phyloP scores from a whole-genome alignment of 495 filamentous ascomycete genomes.

The Neurospora pannonica region DNA sequence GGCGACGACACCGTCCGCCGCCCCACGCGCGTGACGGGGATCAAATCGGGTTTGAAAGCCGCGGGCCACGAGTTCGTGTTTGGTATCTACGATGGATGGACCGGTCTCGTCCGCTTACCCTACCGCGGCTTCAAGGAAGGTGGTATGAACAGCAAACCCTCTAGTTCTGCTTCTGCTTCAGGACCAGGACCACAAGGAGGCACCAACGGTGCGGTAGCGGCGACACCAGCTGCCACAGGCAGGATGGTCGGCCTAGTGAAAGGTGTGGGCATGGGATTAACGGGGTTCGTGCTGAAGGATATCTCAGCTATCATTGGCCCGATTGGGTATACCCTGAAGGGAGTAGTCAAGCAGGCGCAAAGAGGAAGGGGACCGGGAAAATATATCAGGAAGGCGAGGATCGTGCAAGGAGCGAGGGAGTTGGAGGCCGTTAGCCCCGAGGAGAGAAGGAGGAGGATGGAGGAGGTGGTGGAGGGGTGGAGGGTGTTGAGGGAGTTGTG shows the following conservation, averaged over 20 bases:
- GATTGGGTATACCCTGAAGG: conserved; percentile 57
- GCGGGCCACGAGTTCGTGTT: conserved; percentile 58
- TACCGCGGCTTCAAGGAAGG: conserved; percentile 33
- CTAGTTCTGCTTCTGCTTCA: neutral
- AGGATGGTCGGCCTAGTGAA: conserved; percentile 49
- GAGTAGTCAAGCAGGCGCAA: conserved; percentile 45
- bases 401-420: conserved; percentile 38
- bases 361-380: conserved; percentile 36
- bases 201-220: neutral
- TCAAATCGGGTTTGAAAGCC: conserved; percentile 56
- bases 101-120: conserved; percentile 59
- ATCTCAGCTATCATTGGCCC: conserved; percentile 55
- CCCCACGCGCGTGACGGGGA: conserved; percentile 52
- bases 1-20: conserved; percentile 41
- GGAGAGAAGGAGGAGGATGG: conserved; percentile 12
- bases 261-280: conserved; percentile 66
- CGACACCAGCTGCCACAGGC: conserved; percentile 34
- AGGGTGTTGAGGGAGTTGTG: conserved; percentile 31
- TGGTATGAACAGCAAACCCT: neutral
- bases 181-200: neutral
- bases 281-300: conserved; percentile 64
- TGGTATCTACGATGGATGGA: conserved; percentile 66
- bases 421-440: conserved; percentile 18
- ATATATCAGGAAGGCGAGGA: conserved; percentile 39
- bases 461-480: conserved; percentile 22